Base-by-base conservation (phyloP, 495 filamentous ascomycete genomes). In the Hyphodiscus hymeniophilus region DNA sequence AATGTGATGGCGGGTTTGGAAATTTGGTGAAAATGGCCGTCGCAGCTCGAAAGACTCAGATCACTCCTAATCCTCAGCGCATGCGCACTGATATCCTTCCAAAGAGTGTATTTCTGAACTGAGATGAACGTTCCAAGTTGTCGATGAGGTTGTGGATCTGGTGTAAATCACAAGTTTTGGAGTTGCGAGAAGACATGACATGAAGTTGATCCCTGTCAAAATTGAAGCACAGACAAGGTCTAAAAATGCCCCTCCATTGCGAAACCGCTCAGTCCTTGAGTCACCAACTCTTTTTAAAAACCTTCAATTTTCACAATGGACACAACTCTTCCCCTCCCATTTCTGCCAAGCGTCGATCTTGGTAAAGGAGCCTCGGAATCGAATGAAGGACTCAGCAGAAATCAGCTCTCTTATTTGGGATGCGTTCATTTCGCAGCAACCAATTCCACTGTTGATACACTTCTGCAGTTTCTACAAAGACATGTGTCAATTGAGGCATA, bases 351-450 rank as follows among this genome's bases (percentile, higher is more conserved):
- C 40, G 76, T 84, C 47, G 68, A 74, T 55, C 62, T 82, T 38
- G 70, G 72, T 1, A 68, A 67, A 7, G 76, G 71, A 39, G 66
- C 75, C 40, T 60, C 62, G 3, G 66, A 70, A 41, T 62, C 64
- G 6, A 63, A 60, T 36, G 62, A 72, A 15, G 80, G 84, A 33
- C 73, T 92, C 35, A 70, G 62, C 24, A 69, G 79, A 51, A 76
- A 84, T 47, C 79, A 85, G 57, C 77, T 94, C 42, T 82, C 87
- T 31, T 87, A 84, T 66, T 73, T 95, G 38, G 85, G 84, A 47
- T 77, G 77, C 47, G 79, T 89, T 32, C 84, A 85, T 68, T 74
- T 91, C 57, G 74, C 78, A 48, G 81, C 81, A 3, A 69, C 61
- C 49, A 76, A 67, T 45, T 59, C 71, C 36, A 78, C 63, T 48